A percentile compares a stretch with the other conserved stretches of the same genome.
phyloP scores from a whole-genome alignment of 1,284 basidiomycete genomes.

The Chiua sp. region DNA sequence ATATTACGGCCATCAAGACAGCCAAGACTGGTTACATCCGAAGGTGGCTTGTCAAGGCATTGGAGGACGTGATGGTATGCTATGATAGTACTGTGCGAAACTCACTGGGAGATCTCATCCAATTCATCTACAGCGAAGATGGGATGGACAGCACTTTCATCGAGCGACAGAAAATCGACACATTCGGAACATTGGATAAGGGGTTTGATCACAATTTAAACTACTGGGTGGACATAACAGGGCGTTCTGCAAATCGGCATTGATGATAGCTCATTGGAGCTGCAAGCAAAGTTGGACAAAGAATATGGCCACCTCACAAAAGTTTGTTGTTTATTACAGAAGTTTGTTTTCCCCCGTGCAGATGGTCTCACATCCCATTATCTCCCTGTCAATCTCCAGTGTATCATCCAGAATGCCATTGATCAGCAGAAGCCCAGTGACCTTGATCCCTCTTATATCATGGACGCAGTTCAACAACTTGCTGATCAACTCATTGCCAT shows the following conservation, averaged over 20 bases:
- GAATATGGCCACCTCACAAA: slow-evolving; percentile 82
- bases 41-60: slow-evolving; percentile 95
- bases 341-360: slow-evolving; percentile 85
- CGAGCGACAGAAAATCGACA: slow-evolving; percentile 93
- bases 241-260: slow-evolving; percentile 95
- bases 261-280: slow-evolving; percentile 92
- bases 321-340: slow-evolving; percentile 81
- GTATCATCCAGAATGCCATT: slow-evolving; percentile 96
- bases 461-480: slow-evolving; percentile 79
- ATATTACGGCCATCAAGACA: slow-evolving; percentile 99
- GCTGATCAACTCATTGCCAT: slow-evolving; percentile 81
- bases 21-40: slow-evolving; percentile 99
- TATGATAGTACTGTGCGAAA: slow-evolving; percentile 99
- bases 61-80: slow-evolving; percentile 97
- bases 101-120: slow-evolving; percentile 93
- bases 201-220: slow-evolving; percentile 92
- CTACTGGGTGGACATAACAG: slow-evolving; percentile 94
- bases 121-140: slow-evolving; percentile 98
- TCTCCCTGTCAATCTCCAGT: slow-evolving; percentile 93
- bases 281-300: slow-evolving; percentile 83
- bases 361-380: slow-evolving; percentile 78
- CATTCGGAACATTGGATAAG: slow-evolving; percentile 82
- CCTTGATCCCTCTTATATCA: slow-evolving; percentile 87
- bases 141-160: slow-evolving; percentile 99
- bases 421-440: slow-evolving; percentile 94